Conservation (phyloP, 768 basidiomycete genomes). For the Lentinula boryana region DNA sequence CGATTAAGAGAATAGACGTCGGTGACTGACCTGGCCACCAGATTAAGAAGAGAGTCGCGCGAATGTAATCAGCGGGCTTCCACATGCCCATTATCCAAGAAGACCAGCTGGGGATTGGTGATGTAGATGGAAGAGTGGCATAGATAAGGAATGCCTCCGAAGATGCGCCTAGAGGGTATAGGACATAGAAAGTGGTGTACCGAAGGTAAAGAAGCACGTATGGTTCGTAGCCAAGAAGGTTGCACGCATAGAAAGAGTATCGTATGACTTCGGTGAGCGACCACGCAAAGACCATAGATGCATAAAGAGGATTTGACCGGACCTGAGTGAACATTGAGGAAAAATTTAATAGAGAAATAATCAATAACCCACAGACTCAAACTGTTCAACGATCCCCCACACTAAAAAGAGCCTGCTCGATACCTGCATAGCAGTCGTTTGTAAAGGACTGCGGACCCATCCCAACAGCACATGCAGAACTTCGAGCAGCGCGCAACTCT, state of each 20-base stretch:
- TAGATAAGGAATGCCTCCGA: constrained; percentile 86
- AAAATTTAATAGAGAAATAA: background rate
- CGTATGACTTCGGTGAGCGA: constrained; percentile 86
- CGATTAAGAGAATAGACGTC: constrained; percentile 1
- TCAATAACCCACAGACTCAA: constrained; percentile 44
- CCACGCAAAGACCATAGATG: constrained; percentile 93
- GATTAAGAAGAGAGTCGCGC: constrained; percentile 56
- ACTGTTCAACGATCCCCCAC: constrained; percentile 75
- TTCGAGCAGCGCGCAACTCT: constrained; percentile 81
- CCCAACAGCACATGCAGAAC: constrained; percentile 75
- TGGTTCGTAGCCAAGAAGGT: constrained; percentile 50
- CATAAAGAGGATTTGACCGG: constrained; percentile 71
- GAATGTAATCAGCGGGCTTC: constrained; percentile 50
- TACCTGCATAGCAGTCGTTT: constrained; percentile 76
- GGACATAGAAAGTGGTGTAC: constrained; percentile 88
- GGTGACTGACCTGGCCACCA: constrained; percentile 81
- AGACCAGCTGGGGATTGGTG: constrained; percentile 36
- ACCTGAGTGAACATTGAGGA: constrained; percentile 33
- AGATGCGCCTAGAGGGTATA: constrained; percentile 91
- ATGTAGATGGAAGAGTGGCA: constrained; percentile 58
- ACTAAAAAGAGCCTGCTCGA: constrained; percentile 76
- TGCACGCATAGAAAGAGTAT: constrained; percentile 79
- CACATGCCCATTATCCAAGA: constrained; percentile 39
- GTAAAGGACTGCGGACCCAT: constrained; percentile 71
- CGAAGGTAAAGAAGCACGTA: constrained; percentile 61